Evolutionary conservation across 2,329 filamentous ascomycete genomes (phyloP).

Genomic region (Pestalotiopsis sp.): DNA sequence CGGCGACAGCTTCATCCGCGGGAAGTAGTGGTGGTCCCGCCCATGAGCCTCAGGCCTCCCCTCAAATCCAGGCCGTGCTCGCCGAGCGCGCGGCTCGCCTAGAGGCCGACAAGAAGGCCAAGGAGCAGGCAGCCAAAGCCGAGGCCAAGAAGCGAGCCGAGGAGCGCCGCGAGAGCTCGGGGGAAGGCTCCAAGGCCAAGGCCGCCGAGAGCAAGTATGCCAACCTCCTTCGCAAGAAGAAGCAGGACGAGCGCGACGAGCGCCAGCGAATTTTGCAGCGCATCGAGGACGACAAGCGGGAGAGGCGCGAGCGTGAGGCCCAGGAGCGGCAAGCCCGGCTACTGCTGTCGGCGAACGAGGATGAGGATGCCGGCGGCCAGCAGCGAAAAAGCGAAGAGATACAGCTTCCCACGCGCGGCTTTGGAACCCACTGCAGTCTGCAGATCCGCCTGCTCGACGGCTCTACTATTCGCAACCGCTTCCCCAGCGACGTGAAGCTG

Average conservation of each 20-base stretch:
- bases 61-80: constrained; percentile 39
- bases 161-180: constrained; percentile 32
- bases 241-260: constrained; percentile 69
- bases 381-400: constrained; percentile 14
- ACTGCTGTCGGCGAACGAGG: constrained; percentile 23
- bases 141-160: constrained; percentile 47
- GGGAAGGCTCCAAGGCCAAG: constrained; percentile 27
- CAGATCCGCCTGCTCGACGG: constrained; percentile 87
- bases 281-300: constrained; percentile 77
- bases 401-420: constrained; percentile 20
- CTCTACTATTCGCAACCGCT: constrained; percentile 73
- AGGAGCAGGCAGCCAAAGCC: constrained; percentile 50
- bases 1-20: no score
- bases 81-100: constrained; percentile 54
- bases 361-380: constrained; percentile 18
- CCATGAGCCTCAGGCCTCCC: background rate
- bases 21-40: background rate
- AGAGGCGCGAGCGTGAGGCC: constrained; percentile 59
- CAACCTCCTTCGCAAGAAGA: constrained; percentile 62
- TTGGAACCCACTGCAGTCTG: constrained; percentile 55
- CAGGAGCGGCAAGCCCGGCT: constrained; percentile 44
- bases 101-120: constrained; percentile 48
- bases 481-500: constrained; percentile 67
- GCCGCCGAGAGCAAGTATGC: constrained; percentile 48
- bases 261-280: constrained; percentile 71